Percentiles rank a stretch among this genome's conserved stretches.
Conservation (phyloP, 306 rosid species). For the Cicer yamashitae region DNA sequence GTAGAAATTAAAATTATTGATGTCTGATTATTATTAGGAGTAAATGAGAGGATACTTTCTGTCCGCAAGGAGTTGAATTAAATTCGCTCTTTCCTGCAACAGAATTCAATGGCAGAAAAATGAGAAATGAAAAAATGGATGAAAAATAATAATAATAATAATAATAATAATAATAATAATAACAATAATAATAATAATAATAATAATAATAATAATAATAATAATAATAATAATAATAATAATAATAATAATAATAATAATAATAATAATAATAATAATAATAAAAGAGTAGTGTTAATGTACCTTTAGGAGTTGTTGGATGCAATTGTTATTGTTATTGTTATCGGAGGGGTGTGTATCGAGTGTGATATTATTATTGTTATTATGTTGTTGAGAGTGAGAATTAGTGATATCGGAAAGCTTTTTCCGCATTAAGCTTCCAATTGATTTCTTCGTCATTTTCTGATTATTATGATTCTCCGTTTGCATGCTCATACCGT, state of each 20-base stretch:
- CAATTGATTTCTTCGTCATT: constrained; percentile 67
- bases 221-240: too few relatives aligned
- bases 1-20: too few relatives aligned
- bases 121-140: background rate
- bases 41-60: constrained; percentile 68
- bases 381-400: constrained; percentile 47
- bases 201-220: too few relatives aligned
- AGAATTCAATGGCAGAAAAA: constrained; percentile 18
- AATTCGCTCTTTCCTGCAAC: constrained; percentile 69
- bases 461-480: constrained; percentile 9
- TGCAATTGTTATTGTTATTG: constrained; percentile 18
- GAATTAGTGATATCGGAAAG: constrained; percentile 78
- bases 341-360: constrained; percentile 32
- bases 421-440: constrained; percentile 68
- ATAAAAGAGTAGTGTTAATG: too few relatives aligned
- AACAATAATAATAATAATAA: too few relatives aligned
- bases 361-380: background rate
- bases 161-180: too few relatives aligned
- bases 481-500: constrained; percentile 17
- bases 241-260: too few relatives aligned
- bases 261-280: too few relatives aligned
- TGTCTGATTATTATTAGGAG: too few relatives aligned
- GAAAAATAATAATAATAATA: background rate
- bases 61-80: constrained; percentile 63
- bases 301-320: constrained; percentile 77